Conservation (phyloP, 768 basidiomycete species). For the Suillus clintonianus region DNA sequence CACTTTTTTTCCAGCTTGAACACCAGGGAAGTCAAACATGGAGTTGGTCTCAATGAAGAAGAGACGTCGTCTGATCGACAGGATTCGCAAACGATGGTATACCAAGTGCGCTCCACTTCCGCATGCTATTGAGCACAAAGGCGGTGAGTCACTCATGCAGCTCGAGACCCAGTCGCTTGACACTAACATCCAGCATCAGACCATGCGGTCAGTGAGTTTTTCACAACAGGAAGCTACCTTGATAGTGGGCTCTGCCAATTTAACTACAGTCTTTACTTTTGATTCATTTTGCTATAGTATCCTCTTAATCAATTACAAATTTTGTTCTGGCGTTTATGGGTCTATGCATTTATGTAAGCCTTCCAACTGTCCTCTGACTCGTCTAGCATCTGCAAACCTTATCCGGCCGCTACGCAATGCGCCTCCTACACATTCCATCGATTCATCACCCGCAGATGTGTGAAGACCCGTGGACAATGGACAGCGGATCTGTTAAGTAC, state of each 20-base stretch:
- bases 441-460: too few species aligned
- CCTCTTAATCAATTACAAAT: too few species aligned
- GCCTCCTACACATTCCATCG: too few species aligned
- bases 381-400: too few species aligned
- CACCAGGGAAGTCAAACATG: conserved; percentile 15
- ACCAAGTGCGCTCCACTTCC: conserved; percentile 13
- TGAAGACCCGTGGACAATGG: conserved; percentile 29
- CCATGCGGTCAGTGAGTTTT: conserved; percentile 16
- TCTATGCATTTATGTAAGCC: too few species aligned
- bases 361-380: too few species aligned
- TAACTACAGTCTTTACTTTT: too few species aligned
- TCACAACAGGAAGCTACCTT: too few species aligned
- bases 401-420: too few species aligned
- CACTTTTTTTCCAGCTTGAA: conserved; percentile 21
- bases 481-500: conserved; percentile 10
- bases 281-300: too few species aligned
- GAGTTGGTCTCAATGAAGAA: conserved; percentile 28
- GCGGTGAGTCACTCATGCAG: conserved; percentile 14
- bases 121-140: conserved; percentile 12
- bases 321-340: too few species aligned
- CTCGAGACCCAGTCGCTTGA: background rate
- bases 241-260: too few species aligned
- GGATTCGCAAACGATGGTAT: background rate
- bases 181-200: conserved; percentile 8
- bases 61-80: conserved; percentile 14